Base-by-base conservation (phyloP, 208 protist species). In the Leishmania tropica region DNA sequence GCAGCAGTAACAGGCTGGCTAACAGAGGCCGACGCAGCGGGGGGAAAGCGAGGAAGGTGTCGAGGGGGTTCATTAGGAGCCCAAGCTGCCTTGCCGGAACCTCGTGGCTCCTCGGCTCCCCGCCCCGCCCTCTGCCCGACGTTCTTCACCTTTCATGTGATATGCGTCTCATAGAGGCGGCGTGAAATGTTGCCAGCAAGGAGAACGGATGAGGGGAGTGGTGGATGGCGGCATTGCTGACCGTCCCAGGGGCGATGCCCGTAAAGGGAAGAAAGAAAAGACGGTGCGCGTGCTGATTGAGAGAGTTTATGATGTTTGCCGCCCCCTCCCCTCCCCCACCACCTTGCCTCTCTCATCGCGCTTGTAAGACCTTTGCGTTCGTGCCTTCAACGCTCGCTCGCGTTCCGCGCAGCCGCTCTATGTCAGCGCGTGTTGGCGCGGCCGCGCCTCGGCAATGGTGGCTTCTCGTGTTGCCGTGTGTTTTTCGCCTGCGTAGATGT, bases 1-100 rank as follows among this genome's bases (percentile, higher is more conserved):
- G 84, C 87, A 95, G 85, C 76, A 89, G 78, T 78, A 84, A 48
- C 2, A 47, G 0, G 13, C n/a, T 75, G 56, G 76, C 10, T 68
- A 58, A n/a, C n/a, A 31, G n/a, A 19, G 47, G 56, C 37, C 6
- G 31, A 37, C 17, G 19, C 54, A 68, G 78, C 31, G 45, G 21
- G 0, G 58, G 53, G 13, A 4, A 35, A 37, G 70, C n/a, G 35
- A 58, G 31, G n/a, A 5, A 71, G 48, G 75, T 17, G 19, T 24
- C 0, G 11, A 56, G 28, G 48, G 48, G 17, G 72, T 8, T 10
- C 6, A 40, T 76, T 42, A 35, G 21, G 42, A 42, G 40, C 24
- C 3, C 68, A 53, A 28, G 28, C 3, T 28, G 65, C 17, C n/a
- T 8, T 31, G 31, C 8, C 31, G 31, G 1, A 31, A 6, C 2